Conservation (phyloP, 2,329 filamentous ascomycete species). For the Monosporascus sp. region DNA sequence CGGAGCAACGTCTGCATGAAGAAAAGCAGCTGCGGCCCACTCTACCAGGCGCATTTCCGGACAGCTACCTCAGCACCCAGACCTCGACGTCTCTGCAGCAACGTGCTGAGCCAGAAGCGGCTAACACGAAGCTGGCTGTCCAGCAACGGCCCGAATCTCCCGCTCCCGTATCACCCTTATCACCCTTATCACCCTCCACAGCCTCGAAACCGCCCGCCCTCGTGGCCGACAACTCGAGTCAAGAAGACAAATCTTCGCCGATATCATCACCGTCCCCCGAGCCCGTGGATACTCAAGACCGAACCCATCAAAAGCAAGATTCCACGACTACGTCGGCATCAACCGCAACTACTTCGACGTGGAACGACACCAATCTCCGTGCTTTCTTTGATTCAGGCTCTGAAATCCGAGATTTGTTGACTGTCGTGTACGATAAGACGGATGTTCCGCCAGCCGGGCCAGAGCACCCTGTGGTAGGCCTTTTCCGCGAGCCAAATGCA, state of each 20-base stretch:
- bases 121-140: constrained; percentile 19
- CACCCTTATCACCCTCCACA: constrained; percentile 54
- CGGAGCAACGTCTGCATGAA: constrained; percentile 19
- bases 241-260: constrained; percentile 58
- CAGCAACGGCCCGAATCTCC: constrained; percentile 61
- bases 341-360: constrained; percentile 57
- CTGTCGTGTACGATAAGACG: constrained; percentile 88
- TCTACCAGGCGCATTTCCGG: constrained; percentile 35
- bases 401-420: constrained; percentile 82
- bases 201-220: constrained; percentile 57
- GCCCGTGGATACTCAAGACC: constrained; percentile 44
- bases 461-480: constrained; percentile 78
- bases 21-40: constrained; percentile 26
- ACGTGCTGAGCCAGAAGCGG: constrained; percentile 25
- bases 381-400: constrained; percentile 87
- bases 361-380: constrained; percentile 81
- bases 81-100: constrained; percentile 24
- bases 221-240: constrained; percentile 65
- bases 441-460: constrained; percentile 71
- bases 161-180: constrained; percentile 59
- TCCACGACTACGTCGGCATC: constrained; percentile 50
- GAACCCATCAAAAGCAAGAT: constrained; percentile 37
- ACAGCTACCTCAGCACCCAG: constrained; percentile 31
- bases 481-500: constrained; percentile 85
- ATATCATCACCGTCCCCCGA: constrained; percentile 61